phyloP scores from a whole-genome alignment of 768 basidiomycete genomes.

The Trichaptum fuscoviolaceum region DNA sequence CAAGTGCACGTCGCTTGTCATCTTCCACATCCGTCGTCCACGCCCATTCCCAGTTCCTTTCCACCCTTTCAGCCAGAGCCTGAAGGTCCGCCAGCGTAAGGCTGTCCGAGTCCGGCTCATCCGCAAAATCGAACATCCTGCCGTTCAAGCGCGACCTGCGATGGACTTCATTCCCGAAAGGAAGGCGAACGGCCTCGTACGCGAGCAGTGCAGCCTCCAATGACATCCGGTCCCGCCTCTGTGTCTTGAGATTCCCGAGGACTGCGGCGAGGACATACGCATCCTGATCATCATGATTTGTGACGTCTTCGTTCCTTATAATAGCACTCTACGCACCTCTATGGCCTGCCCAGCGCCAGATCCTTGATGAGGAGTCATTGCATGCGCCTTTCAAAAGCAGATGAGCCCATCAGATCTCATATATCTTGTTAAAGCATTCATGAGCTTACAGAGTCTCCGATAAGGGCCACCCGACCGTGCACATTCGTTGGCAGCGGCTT shows the following conservation, averaged over 20 bases:
- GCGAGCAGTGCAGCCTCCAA: conserved; percentile 20
- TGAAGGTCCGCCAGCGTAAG: conserved; percentile 8
- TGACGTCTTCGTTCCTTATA: conserved; percentile 28
- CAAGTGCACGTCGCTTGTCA: conserved; percentile 9
- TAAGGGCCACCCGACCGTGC: conserved; percentile 44
- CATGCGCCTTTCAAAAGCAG: conserved; percentile 22
- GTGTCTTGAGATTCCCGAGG: conserved; percentile 23
- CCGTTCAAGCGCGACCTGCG: conserved; percentile 19
- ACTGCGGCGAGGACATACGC: conserved; percentile 31
- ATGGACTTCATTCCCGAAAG: conserved; percentile 20
- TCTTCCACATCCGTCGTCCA: conserved; percentile 28
- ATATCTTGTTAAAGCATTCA: neutral
- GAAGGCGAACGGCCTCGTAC: conserved; percentile 25
- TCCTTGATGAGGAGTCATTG: conserved; percentile 39
- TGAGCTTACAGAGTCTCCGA: conserved; percentile 35
- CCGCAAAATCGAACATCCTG: conserved; percentile 26
- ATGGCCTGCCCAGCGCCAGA: conserved; percentile 40
- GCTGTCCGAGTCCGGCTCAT: conserved; percentile 12
- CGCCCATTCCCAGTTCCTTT: conserved; percentile 56
- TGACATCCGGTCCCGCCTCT: conserved; percentile 3
- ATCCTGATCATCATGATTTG: conserved; percentile 21
- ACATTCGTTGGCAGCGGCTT: conserved; percentile 46
- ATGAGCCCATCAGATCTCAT: neutral
- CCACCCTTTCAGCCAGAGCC: conserved; percentile 36
- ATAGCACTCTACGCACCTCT: conserved; percentile 29